phyloP scores from a whole-genome alignment of 2,329 filamentous ascomycete genomes.

The Pseudogymnoascus sp. region DNA sequence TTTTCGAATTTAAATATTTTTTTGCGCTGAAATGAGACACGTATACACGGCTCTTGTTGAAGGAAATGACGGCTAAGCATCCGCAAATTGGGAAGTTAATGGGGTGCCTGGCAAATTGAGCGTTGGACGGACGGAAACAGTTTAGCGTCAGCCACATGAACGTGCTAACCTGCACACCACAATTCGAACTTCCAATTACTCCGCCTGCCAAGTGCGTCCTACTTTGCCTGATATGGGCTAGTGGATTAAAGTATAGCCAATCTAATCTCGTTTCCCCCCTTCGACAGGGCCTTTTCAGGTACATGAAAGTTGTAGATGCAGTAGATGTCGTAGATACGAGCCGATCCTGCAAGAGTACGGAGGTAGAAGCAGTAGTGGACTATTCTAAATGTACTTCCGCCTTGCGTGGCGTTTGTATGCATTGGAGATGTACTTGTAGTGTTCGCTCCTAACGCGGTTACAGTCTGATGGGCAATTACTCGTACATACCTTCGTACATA shows the following conservation, averaged over 20 bases:
- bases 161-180: slow-evolving; percentile 3
- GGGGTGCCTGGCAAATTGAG: not conserved
- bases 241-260: not conserved
- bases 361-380: not conserved
- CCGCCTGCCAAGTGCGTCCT: not conserved
- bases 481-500: not conserved
- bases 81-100: slow-evolving; percentile 3
- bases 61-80: slow-evolving; percentile 7
- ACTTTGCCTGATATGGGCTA: not conserved
- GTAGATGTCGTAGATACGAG: not conserved
- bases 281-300: slow-evolving; percentile 1
- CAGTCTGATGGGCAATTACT: slow-evolving; percentile 1
- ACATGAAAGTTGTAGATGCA: not conserved
- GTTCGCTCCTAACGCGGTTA: not conserved
- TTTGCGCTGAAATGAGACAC: not conserved
- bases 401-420: not conserved
- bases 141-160: not conserved
- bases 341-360: slow-evolving; percentile 2
- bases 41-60: not conserved
- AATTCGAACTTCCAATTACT: slow-evolving; percentile 8
- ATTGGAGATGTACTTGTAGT: not conserved
- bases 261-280: not conserved
- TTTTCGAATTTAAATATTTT: not conserved
- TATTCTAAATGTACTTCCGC: not conserved
- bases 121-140: not conserved